Conservation (phyloP, 2,329 filamentous ascomycete genomes). For the Rhinocladiella similis region DNA sequence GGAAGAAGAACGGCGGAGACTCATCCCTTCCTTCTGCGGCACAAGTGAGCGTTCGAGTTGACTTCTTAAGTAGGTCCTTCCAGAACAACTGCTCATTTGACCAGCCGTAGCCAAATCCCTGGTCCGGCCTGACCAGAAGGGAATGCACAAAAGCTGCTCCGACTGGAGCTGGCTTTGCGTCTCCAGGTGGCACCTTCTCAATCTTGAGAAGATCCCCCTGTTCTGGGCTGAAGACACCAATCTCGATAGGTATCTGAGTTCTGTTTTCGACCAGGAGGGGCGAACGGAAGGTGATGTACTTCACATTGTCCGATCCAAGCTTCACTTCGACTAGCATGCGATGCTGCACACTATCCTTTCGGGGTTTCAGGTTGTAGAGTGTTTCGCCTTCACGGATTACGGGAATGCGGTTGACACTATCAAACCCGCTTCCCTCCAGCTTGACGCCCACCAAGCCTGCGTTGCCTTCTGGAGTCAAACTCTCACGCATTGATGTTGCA, state of each 20-base stretch:
- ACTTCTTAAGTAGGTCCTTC: slow-evolving; percentile 82
- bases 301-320: slow-evolving; percentile 91
- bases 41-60: slow-evolving; percentile 85
- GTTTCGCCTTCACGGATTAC: slow-evolving; percentile 94
- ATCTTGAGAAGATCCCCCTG: slow-evolving; percentile 93
- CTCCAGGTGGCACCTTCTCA: slow-evolving; percentile 92
- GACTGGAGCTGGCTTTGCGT: slow-evolving; percentile 84
- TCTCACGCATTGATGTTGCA: slow-evolving; percentile 94
- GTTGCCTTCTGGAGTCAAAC: slow-evolving; percentile 77
- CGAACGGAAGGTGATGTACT: slow-evolving; percentile 93
- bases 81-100: slow-evolving; percentile 87
- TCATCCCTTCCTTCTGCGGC: slow-evolving; percentile 78
- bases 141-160: slow-evolving; percentile 90
- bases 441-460: slow-evolving; percentile 77
- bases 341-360: slow-evolving; percentile 81
- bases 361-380: slow-evolving; percentile 83
- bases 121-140: slow-evolving; percentile 83
- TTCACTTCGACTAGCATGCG: slow-evolving; percentile 89
- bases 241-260: slow-evolving; percentile 91
- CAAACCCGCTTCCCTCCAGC: slow-evolving; percentile 91
- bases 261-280: slow-evolving; percentile 92
- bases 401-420: slow-evolving; percentile 81
- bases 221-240: slow-evolving; percentile 84
- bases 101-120: slow-evolving; percentile 96
- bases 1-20: slow-evolving; percentile 88